Percentiles rank a stretch among this genome's conserved stretches.
Conservation (phyloP, 768 basidiomycete species). For the Agaricus subrufescens region DNA sequence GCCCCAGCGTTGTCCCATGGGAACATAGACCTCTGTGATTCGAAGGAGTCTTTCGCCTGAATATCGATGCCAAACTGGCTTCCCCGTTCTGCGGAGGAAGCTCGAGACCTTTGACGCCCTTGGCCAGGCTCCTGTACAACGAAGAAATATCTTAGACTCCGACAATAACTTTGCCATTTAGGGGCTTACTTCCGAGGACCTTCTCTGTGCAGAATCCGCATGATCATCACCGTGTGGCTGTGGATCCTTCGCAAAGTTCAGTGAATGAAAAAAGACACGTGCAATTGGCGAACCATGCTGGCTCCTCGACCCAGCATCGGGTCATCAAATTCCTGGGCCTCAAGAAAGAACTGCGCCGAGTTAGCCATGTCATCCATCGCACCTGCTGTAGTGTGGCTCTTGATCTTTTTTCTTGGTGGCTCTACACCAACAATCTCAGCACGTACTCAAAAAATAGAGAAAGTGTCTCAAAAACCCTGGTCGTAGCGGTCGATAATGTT, state of each 20-base stretch:
- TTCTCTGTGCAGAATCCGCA: conserved; percentile 2
- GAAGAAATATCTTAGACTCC: not conserved
- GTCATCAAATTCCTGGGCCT: not conserved
- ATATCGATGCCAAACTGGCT: conserved; percentile 44
- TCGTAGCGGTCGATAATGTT: conserved; percentile 26
- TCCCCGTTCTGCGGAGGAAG: conserved; percentile 43
- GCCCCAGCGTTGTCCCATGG: conserved; percentile 82
- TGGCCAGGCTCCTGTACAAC: conserved; percentile 73
- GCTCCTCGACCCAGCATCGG: not conserved
- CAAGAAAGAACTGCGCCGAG: not conserved
- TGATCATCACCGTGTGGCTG: not conserved
- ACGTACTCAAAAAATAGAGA: not conserved
- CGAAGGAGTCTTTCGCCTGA: conserved; percentile 28
- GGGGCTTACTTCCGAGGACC: conserved; percentile 28
- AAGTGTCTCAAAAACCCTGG: not conserved
- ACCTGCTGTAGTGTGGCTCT: not conserved
- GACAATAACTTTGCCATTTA: not conserved
- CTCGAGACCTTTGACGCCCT: conserved; percentile 68
- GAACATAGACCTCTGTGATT: conserved; percentile 67
- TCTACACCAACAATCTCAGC: not conserved
- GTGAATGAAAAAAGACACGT: not conserved
- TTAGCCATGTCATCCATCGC: not conserved
- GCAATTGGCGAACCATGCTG: not conserved
- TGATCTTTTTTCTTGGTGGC: not conserved
- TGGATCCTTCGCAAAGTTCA: not conserved